These are phyloP conservation scores for Rutstroemia sp. DNA, from an alignment of 2,329 filamentous ascomycete species.

Conservation along the genomic window DNA sequence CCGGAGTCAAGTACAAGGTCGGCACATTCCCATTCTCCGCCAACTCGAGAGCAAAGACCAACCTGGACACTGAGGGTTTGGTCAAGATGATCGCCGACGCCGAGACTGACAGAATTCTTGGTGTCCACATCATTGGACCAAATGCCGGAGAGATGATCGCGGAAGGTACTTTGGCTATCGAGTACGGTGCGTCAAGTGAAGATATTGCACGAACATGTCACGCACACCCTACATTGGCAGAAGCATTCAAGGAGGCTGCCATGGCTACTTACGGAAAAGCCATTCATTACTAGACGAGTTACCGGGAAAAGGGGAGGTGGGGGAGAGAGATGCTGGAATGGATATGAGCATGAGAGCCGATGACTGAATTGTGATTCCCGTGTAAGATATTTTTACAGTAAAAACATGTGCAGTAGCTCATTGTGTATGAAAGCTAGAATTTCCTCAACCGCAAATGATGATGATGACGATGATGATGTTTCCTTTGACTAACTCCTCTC, in stretches of 20 bases:
- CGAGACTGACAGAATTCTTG: slow-evolving; percentile 91
- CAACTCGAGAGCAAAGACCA: slow-evolving; percentile 98
- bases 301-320: not conserved
- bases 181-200: slow-evolving; percentile 93
- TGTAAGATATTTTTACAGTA: slow-evolving; percentile 27
- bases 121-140: slow-evolving; percentile 92
- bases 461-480: not conserved
- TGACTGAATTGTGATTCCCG: slow-evolving; percentile 14
- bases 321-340: not conserved
- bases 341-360: not conserved
- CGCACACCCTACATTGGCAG: slow-evolving; percentile 78
- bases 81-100: slow-evolving; percentile 97
- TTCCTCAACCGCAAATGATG: not conserved
- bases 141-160: slow-evolving; percentile 99
- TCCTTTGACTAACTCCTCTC: not conserved
- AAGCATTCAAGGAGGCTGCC: slow-evolving; percentile 99
- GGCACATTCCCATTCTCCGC: slow-evolving; percentile 96
- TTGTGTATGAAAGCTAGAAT: slow-evolving; percentile 4
- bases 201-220: slow-evolving; percentile 93
- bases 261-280: slow-evolving; percentile 96
- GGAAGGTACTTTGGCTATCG: slow-evolving; percentile 86
- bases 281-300: slow-evolving; percentile 74
- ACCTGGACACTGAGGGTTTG: slow-evolving; percentile 88
- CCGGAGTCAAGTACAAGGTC: slow-evolving; percentile 84
- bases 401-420: slow-evolving; percentile 15